Conservation (phyloP, 2,329 filamentous ascomycete species). For the Torrubiellomyces zombiae region DNA sequence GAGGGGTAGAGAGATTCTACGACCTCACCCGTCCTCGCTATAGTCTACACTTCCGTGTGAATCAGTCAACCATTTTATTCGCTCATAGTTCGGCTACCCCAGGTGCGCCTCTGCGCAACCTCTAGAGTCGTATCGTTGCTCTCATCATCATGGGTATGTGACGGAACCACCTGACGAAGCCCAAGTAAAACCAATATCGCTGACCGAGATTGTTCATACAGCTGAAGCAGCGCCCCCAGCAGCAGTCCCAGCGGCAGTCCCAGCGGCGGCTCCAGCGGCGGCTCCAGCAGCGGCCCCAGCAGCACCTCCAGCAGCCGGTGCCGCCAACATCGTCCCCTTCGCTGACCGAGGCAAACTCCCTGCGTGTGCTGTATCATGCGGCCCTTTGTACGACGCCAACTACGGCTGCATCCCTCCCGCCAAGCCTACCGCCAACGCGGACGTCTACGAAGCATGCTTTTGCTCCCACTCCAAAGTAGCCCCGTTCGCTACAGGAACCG, state of each 20-base stretch:
- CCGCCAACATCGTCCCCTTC: conserved; percentile 41
- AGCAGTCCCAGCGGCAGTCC: too few species aligned
- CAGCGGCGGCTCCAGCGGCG: not conserved
- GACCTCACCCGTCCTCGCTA: too few species aligned
- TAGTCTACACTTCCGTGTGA: too few species aligned
- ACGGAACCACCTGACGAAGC: not conserved
- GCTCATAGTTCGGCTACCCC: too few species aligned
- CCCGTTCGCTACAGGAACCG: conserved; percentile 36
- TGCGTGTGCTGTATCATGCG: conserved; percentile 42
- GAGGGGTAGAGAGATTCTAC: too few species aligned
- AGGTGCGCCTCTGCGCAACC: too few species aligned
- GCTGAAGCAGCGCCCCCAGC: conserved; percentile 1
- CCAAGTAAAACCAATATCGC: not conserved
- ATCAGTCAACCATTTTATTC: too few species aligned
- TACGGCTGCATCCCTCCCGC: conserved; percentile 49
- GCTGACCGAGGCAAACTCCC: conserved; percentile 30
- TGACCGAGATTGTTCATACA: not conserved
- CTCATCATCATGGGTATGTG: conserved; percentile 1
- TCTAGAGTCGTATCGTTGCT: too few species aligned
- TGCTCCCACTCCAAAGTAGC: conserved; percentile 47
- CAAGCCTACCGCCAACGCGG: conserved; percentile 26
- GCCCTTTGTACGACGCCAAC: conserved; percentile 51
- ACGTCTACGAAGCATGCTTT: conserved; percentile 53
- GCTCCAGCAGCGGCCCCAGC: conserved; percentile 1
- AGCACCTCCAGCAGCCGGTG: conserved; percentile 6